Conservation (phyloP, 495 filamentous ascomycete species). For the Hypoxylon crocopeplum region DNA sequence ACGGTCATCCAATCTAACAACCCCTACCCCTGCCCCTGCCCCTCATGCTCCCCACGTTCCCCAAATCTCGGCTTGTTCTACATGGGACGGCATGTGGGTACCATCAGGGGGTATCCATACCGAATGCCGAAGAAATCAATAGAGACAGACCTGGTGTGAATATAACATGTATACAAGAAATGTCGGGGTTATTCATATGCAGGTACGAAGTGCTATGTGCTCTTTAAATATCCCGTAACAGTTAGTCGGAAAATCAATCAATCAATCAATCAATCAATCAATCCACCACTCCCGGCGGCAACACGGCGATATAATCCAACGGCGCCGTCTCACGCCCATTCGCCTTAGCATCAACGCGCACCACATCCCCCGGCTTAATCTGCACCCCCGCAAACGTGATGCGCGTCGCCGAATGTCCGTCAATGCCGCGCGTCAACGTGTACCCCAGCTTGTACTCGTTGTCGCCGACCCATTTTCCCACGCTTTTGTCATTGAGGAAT, state of each 20-base stretch:
- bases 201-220: too few relatives aligned
- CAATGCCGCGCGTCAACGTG: conserved; percentile 61
- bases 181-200: too few relatives aligned
- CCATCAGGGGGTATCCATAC: too few relatives aligned
- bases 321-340: conserved; percentile 68
- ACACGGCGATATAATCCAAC: conserved; percentile 69
- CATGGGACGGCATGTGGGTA: too few relatives aligned
- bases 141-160: too few relatives aligned
- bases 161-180: too few relatives aligned
- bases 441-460: conserved; percentile 62
- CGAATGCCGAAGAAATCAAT: too few relatives aligned
- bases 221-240: too few relatives aligned
- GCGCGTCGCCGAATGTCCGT: conserved; percentile 69
- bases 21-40: not conserved
- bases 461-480: conserved; percentile 67
- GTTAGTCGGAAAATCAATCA: not conserved
- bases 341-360: conserved; percentile 66
- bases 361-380: conserved; percentile 59
- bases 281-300: conserved; percentile 67
- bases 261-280: conserved; percentile 30
- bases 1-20: too few relatives aligned
- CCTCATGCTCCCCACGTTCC: not conserved
- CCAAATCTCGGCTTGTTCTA: too few relatives aligned
- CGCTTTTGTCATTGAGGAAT: conserved; percentile 55
- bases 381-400: conserved; percentile 62